Base-by-base conservation (phyloP, 768 basidiomycete genomes). In the Lactarius hatsudake region DNA sequence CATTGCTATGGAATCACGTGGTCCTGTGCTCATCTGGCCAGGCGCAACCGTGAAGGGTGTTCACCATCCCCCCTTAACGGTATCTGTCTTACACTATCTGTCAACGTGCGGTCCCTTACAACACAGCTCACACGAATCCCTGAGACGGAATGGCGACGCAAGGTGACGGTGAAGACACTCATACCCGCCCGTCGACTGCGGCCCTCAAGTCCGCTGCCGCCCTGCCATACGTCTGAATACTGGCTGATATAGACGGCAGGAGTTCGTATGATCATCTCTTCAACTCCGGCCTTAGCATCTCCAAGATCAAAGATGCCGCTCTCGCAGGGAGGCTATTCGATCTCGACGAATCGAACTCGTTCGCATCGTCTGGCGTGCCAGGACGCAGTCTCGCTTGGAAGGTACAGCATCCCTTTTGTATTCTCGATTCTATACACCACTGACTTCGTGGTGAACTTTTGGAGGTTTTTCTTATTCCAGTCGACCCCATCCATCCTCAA, bases 331-430 rank as follows among this genome's bases (percentile, higher is more conserved):
- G 84, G 18, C 75, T 93, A 20, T 83, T 88, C 69, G 74, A 76
- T n/a, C 5, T 58, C 59, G 72, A 78, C 30, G 74, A 78, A 5
- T 77, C 81, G 63, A 77, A 76, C 63, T 73, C 77, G 3, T 74
- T 80, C 40, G 18, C 40, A 38, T 84, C 81, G 43, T 65, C 73
- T n/a, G 86, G 83, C 58, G 79, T 90, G 9, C 76, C 84, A 64
- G 93, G 93, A n/a, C 81, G 93, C 72, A 93, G 92, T 76, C 76
- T 94, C 64, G 87, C 86, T 61, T 94, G 93, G 93, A 94, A 94
- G 88, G 92, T 89, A 69, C 69, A 74, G 72, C 10, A 23, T 34
- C 20, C 53, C 20, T 43, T 20, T 48, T 15, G 18, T 59, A 43
- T 18, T 13, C 28, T 38, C 28, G 38, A 12, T 42, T 65, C 12